phyloP scores from a whole-genome alignment of 2,329 filamentous ascomycete species.

The Cladosporium velox region DNA sequence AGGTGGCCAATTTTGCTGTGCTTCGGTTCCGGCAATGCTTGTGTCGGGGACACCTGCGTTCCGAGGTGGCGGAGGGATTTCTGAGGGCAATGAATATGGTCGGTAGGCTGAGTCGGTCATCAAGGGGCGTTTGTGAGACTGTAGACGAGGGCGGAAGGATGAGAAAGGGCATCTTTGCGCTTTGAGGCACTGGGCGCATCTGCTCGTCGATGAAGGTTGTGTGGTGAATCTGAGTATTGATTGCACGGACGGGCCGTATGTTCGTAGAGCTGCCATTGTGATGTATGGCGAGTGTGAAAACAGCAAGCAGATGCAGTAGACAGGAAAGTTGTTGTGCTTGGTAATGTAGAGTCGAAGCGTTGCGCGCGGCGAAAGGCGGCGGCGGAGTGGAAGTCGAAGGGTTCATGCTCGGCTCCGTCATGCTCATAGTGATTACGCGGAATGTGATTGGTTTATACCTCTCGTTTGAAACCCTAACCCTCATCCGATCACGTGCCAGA shows the following conservation, averaged over 20 bases:
- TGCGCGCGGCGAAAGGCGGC: neutral
- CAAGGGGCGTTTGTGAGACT: conserved; percentile 61
- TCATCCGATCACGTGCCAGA: neutral
- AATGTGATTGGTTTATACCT: neutral
- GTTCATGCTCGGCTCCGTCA: conserved; percentile 12
- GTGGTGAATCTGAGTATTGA: conserved; percentile 41
- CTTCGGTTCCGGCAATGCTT: conserved; percentile 58
- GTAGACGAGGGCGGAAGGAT: conserved; percentile 41
- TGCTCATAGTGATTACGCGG: conserved; percentile 7
- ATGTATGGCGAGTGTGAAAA: neutral
- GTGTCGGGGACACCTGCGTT: conserved; percentile 61
- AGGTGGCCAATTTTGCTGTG: conserved; percentile 49
- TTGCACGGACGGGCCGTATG: conserved; percentile 33
- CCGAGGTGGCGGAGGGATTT: conserved; percentile 59
- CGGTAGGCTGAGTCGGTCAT: conserved; percentile 67
- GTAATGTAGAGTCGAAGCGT: neutral
- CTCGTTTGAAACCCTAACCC: neutral
- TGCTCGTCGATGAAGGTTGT: conserved; percentile 31
- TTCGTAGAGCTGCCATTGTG: conserved; percentile 36
- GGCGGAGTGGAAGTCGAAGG: conserved; percentile 13
- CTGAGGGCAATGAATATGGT: conserved; percentile 59
- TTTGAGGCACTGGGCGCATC: conserved; percentile 48
- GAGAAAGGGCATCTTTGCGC: conserved; percentile 47
- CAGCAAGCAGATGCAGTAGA: neutral
- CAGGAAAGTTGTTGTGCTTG: neutral